Conservation (phyloP, 768 basidiomycete genomes). For the Xerocomellus intermedius region DNA sequence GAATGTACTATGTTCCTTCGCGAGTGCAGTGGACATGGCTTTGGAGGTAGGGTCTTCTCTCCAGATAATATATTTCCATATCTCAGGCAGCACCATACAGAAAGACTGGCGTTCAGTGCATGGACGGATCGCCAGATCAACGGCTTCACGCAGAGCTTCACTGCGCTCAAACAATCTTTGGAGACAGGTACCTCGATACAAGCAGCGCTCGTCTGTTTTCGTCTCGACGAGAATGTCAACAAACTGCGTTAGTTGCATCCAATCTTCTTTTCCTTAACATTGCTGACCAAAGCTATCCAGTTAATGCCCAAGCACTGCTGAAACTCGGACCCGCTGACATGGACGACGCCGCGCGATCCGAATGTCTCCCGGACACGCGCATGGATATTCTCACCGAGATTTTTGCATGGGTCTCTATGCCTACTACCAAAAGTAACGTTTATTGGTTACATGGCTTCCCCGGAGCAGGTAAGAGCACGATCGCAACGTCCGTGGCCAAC, state of each 20-base stretch:
- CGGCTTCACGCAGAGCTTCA: conserved; percentile 22
- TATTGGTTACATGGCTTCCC: conserved; percentile 38
- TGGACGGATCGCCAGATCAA: conserved; percentile 23
- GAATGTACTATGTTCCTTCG: conserved; percentile 38
- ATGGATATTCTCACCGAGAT: conserved; percentile 29
- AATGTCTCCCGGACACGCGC: conserved; percentile 33
- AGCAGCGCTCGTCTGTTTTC: conserved; percentile 27
- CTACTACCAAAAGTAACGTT: conserved; percentile 19
- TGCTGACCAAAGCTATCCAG: conserved; percentile 10
- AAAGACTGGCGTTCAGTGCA: conserved; percentile 11
- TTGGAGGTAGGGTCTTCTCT: conserved; percentile 26
- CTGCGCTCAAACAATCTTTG: conserved; percentile 26
- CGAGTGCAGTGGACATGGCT: conserved; percentile 36
- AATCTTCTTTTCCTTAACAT: background rate
- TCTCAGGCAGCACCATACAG: conserved; percentile 16
- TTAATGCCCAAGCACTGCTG: conserved; percentile 18
- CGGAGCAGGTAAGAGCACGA: conserved; percentile 37
- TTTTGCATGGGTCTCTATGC: conserved; percentile 24
- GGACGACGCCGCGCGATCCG: conserved; percentile 24
- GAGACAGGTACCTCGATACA: conserved; percentile 27
- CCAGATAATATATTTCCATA: background rate
- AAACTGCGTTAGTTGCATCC: conserved; percentile 21
- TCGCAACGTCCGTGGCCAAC: conserved; percentile 36
- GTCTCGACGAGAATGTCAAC: conserved; percentile 27
- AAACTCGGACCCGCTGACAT: conserved; percentile 31